Evolutionary conservation across 352 stramenopile species (phyloP), one percentile per base, ranked within the genome.

Genomic region (Globisporangium heterothallicum): DNA sequence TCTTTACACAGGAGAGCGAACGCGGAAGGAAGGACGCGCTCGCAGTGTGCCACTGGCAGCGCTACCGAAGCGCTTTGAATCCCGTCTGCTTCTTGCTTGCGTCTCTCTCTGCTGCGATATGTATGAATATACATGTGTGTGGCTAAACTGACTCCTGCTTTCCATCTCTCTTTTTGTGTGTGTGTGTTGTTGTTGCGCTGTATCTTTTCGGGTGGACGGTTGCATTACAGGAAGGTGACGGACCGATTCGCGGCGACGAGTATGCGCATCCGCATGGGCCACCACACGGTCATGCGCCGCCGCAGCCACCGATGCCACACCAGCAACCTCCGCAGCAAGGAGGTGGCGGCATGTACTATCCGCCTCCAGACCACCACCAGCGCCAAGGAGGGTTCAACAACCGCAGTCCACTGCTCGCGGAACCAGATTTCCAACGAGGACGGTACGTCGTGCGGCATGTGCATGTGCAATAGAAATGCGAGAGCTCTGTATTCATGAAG

Each of bases 251-350:
- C 32, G 51, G 51, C 30, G 51, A 51, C 41, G 41, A 42, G 21
- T 51, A 58, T 29, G 50, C 36, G 21, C 40, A 32, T 29, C 29
- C 50, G 29, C 41, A 66, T 49, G 42, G 58, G 62, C 43, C 40
- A 42, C 30, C 56, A 18, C 43, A 30, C 64, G 19, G 61, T 71
- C 48, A 61, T 74, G 52, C 64, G 68, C 47, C 51, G 57, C 42
- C 67, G 66, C 42, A 62, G 14, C 51, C 65, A 29, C 63, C 64
- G 1, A 55, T 55, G 36, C 22, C 36, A 36, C 47, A 24, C 47
- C n/a, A n/a, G n/a, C n/a, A n/a, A n/a, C 46, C 27, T 25, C 26
- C 19, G 27, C 49, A 38, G 5, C 49, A 61, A 16, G 19, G 42
- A 19, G 36, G 40, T 16, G 19, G 42, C 18, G 57, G 63, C 5